Evolutionary conservation across 2,329 filamentous ascomycete species (phyloP).

Genomic region (Trichoderma polysporum): DNA sequence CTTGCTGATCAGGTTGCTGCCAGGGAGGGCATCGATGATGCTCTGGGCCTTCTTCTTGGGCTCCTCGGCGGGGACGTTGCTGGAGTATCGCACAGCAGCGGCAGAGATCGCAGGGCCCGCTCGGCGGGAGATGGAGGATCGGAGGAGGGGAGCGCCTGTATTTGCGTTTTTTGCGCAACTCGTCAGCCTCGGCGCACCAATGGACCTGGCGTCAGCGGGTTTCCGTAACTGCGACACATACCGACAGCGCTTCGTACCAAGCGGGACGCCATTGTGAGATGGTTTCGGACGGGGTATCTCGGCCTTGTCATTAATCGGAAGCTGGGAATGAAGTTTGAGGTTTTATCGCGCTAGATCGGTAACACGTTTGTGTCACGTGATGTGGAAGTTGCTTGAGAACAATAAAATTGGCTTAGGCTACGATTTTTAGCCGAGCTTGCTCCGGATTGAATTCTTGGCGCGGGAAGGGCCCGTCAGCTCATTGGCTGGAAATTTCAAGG

Average conservation of each 20-base stretch:
- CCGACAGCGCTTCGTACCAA: conserved; percentile 92
- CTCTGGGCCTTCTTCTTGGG: conserved; percentile 97
- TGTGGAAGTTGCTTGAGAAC: conserved; percentile 15
- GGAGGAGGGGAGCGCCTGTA: conserved; percentile 85
- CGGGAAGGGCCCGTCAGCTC: conserved; percentile 17
- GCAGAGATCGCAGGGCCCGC: conserved; percentile 71
- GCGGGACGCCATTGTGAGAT: conserved; percentile 92
- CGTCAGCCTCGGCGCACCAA: conserved; percentile 30
- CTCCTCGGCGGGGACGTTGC: conserved; percentile 78
- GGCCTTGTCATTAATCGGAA: conserved; percentile 46
- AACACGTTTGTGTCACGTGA: conserved; percentile 41
- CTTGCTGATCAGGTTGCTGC: conserved; percentile 91
- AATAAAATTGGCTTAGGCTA: conserved; percentile 13
- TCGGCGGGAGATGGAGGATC: conserved; percentile 75
- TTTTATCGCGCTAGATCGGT: conserved; percentile 50
- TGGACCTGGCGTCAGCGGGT: conserved; percentile 27
- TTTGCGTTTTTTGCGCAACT: conserved; percentile 29
- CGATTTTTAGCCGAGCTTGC: conserved; percentile 31
- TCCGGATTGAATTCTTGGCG: conserved; percentile 18
- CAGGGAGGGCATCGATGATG: conserved; percentile 88
- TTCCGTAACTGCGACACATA: conserved; percentile 53
- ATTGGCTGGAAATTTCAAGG: conserved; percentile 33
- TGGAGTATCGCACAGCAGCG: conserved; percentile 66
- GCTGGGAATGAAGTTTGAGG: conserved; percentile 49
- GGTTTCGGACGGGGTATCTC: conserved; percentile 54